These are phyloP conservation scores for Biscogniauxia marginata DNA, from an alignment of 2,329 filamentous ascomycete species.

Conservation along the genomic window DNA sequence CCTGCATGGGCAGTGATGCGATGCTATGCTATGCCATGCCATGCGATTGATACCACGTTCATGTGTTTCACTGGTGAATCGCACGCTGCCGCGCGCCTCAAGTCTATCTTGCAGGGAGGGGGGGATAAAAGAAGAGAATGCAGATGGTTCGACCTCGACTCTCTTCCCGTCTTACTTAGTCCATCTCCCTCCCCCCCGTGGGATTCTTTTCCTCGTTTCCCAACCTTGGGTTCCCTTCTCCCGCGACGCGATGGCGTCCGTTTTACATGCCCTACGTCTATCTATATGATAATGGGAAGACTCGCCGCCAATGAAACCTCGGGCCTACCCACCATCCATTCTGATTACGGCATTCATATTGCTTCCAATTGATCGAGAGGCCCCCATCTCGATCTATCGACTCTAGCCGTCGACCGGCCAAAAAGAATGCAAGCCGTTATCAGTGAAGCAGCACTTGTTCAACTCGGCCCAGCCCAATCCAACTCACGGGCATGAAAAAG, in stretches of 20 bases:
- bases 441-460: neutral
- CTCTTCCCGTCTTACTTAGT: neutral
- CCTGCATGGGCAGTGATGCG: neutral
- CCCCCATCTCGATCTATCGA: neutral
- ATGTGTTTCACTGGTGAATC: constrained; percentile 23
- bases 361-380: no score
- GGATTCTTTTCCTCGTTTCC: neutral
- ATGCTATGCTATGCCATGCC: constrained; percentile 2
- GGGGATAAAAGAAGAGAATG: neutral
- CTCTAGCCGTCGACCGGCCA: neutral
- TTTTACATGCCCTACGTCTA: neutral
- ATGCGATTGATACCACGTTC: constrained; percentile 25
- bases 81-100: constrained; percentile 19
- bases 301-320: neutral
- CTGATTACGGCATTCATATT: neutral
- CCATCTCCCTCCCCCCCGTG: neutral
- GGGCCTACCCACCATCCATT: neutral
- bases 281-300: neutral
- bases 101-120: neutral
- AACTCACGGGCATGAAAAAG: neutral
- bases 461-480: neutral
- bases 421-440: neutral
- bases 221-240: neutral
- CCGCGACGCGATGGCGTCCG: neutral
- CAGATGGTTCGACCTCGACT: no score